phyloP scores from a whole-genome alignment of 176 grass and related monocot genomes.

The Puccinellia tenuiflora region DNA sequence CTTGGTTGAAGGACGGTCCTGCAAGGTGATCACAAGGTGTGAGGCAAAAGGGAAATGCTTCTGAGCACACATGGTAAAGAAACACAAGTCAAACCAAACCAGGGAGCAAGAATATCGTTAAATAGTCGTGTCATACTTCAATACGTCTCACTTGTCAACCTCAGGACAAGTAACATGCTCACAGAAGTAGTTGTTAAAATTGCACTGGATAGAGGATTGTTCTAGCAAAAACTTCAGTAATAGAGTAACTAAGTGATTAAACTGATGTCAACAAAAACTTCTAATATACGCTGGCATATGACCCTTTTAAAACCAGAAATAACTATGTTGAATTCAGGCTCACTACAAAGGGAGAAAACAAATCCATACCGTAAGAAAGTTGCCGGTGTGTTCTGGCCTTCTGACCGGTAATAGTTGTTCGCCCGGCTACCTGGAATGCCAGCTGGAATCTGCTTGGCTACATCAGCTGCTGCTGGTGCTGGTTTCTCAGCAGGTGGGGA shows the following conservation, averaged over 20 bases:
- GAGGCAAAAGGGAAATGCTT: neutral
- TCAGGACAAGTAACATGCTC: neutral
- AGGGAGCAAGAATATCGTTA: neutral
- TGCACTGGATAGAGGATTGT: neutral
- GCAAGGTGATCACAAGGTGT: neutral
- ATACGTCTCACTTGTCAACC: neutral
- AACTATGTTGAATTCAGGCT: neutral
- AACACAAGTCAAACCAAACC: neutral
- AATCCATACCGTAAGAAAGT: slow-evolving; percentile 64
- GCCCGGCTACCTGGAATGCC: slow-evolving; percentile 49
- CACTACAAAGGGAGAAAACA: neutral
- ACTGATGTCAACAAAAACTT: neutral
- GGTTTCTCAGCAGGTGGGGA: slow-evolving; percentile 39
- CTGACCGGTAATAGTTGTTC: slow-evolving; percentile 62
- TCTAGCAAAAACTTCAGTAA: neutral
- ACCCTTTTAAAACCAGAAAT: neutral
- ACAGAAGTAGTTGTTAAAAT: neutral
- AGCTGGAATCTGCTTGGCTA: slow-evolving; percentile 52
- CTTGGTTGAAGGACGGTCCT: slow-evolving; percentile 53
- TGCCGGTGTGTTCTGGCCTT: slow-evolving; percentile 73
- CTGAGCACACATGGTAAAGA: neutral
- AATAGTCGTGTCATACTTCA: neutral
- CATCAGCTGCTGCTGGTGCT: slow-evolving; percentile 24
- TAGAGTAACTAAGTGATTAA: neutral
- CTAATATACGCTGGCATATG: neutral